A percentile compares a stretch with the other conserved stretches of the same genome.
phyloP scores from a whole-genome alignment of 306 rosid species.

The cucumber (Cucumis sativus) region DNA sequence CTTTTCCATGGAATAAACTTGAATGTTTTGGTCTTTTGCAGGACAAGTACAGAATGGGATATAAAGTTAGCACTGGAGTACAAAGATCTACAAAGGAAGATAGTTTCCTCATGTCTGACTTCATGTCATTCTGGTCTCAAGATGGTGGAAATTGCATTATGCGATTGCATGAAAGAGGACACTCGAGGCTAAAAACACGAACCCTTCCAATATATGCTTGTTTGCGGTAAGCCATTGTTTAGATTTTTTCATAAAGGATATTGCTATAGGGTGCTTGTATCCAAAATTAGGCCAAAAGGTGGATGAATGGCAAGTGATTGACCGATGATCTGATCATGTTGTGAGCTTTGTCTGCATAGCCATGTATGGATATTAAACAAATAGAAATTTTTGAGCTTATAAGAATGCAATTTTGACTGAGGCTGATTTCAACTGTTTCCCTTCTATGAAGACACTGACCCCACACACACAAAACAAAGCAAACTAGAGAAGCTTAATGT shows the following conservation, averaged over 20 bases:
- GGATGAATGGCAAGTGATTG: neutral
- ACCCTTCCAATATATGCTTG: neutral
- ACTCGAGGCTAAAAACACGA: constrained; percentile 27
- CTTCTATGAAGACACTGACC: neutral
- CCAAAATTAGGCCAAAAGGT: constrained; percentile 1
- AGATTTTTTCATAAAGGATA: neutral
- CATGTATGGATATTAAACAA: neutral
- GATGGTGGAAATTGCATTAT: constrained; percentile 22
- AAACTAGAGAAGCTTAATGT: neutral
- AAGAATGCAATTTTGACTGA: neutral
- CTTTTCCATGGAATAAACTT: neutral
- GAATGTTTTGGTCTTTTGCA: constrained; percentile 15
- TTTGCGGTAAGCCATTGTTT: neutral
- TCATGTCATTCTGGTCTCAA: constrained; percentile 35
- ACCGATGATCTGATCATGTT: neutral
- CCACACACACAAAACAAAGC: neutral
- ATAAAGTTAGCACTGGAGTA: constrained; percentile 45
- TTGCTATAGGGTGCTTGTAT: neutral
- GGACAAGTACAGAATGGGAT: constrained; percentile 43
- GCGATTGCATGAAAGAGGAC: constrained; percentile 44
- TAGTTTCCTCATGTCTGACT: constrained; percentile 38
- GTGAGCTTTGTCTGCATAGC: neutral
- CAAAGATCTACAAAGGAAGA: constrained; percentile 39
- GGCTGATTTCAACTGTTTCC: neutral
- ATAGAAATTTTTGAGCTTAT: neutral